Conservation (phyloP, 2,329 filamentous ascomycete species). For the Trichophyton schoenleinii region DNA sequence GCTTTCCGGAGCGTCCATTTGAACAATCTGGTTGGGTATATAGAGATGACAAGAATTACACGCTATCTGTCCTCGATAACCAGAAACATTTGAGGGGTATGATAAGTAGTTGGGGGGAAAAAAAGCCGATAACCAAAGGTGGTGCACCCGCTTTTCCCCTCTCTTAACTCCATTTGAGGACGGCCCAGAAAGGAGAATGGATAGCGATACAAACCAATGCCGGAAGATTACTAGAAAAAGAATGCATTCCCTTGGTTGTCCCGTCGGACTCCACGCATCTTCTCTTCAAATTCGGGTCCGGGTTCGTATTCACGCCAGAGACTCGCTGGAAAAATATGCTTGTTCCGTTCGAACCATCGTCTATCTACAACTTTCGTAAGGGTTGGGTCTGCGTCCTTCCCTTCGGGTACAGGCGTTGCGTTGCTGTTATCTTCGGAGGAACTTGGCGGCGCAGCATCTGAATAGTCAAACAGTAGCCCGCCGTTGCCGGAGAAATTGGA, state of each 20-base stretch:
- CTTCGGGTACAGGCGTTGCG: constrained; percentile 51
- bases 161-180: not conserved
- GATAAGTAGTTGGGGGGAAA: not conserved
- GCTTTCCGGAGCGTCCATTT: too few relatives aligned
- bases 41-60: not conserved
- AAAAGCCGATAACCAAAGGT: not conserved
- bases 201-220: not conserved
- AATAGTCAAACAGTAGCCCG: constrained; percentile 68
- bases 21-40: not conserved
- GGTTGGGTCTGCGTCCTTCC: constrained; percentile 61
- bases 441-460: constrained; percentile 29
- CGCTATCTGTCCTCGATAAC: not conserved
- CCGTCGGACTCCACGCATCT: constrained; percentile 59
- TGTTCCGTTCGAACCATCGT: constrained; percentile 93
- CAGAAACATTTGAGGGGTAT: not conserved
- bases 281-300: constrained; percentile 57
- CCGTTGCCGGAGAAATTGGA: constrained; percentile 58
- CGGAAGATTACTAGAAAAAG: constrained; percentile 50
- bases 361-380: constrained; percentile 91
- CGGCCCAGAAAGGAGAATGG: not conserved
- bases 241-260: constrained; percentile 86
- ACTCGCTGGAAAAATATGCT: constrained; percentile 94
- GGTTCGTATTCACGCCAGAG: constrained; percentile 93
- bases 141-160: not conserved
- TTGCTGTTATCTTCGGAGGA: constrained; percentile 28